Evolutionary conservation across 2,329 filamentous ascomycete species (phyloP).

Genomic region (Ceratocystis ficicola): DNA sequence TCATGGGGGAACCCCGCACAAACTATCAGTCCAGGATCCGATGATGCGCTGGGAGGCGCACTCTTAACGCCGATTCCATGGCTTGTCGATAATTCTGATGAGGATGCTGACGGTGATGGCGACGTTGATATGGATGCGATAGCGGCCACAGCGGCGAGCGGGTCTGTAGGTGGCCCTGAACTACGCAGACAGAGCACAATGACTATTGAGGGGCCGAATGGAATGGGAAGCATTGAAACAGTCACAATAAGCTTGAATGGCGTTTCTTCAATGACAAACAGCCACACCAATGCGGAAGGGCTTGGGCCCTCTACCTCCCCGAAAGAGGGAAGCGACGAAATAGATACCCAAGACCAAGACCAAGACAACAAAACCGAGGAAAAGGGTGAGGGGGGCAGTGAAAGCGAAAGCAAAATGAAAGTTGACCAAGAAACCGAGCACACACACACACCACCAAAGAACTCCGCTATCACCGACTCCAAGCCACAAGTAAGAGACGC

Average conservation of each 20-base stretch:
- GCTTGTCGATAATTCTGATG: slow-evolving; percentile 42
- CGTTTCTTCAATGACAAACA: slow-evolving; percentile 38
- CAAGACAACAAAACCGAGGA: background rate
- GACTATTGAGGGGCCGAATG: slow-evolving; percentile 70
- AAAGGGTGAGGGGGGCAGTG: slow-evolving; percentile 31
- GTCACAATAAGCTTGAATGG: slow-evolving; percentile 66
- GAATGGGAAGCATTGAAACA: slow-evolving; percentile 66
- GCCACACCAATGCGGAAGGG: background rate
- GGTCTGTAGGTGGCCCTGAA: slow-evolving; percentile 31
- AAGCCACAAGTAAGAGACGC: slow-evolving; percentile 52
- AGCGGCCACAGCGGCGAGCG: slow-evolving; percentile 16
- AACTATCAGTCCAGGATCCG: slow-evolving; percentile 53
- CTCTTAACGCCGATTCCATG: slow-evolving; percentile 89
- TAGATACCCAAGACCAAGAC: background rate
- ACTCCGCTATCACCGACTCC: slow-evolving; percentile 68
- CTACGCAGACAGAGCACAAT: slow-evolving; percentile 63
- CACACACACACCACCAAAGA: slow-evolving; percentile 69
- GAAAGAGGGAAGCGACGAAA: slow-evolving; percentile 23
- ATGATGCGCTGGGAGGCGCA: slow-evolving; percentile 81
- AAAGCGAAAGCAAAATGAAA: slow-evolving; percentile 24
- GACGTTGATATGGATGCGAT: slow-evolving; percentile 16
- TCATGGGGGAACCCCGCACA: slow-evolving; percentile 39
- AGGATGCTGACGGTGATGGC: slow-evolving; percentile 26
- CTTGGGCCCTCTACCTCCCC: slow-evolving; percentile 8
- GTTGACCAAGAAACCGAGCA: slow-evolving; percentile 50